These are phyloP conservation scores for Isabelozyma rhagii DNA, from an alignment of 805 yeast genomes.

Conservation along the genomic window DNA sequence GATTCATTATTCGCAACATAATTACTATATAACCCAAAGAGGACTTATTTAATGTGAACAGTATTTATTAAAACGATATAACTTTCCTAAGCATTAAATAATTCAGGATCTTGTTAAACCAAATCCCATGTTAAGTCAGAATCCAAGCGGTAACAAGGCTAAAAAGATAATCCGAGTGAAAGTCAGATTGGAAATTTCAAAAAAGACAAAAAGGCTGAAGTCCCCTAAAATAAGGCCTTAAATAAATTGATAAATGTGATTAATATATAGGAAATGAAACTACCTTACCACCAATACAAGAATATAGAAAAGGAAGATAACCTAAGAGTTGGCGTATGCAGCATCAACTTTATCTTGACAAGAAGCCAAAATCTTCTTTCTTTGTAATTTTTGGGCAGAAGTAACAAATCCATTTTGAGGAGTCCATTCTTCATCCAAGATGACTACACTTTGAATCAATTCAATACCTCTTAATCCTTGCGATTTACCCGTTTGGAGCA, in stretches of 20 bases:
- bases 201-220: neutral
- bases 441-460: conserved; percentile 70
- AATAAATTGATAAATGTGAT: neutral
- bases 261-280: neutral
- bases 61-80: no score
- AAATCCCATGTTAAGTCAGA: no score
- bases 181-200: no score
- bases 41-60: neutral
- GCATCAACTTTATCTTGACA: conserved; percentile 66
- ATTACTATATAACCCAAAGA: no score
- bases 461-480: conserved; percentile 88
- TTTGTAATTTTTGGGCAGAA: conserved; percentile 93
- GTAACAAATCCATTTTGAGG: conserved; percentile 94
- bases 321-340: conserved; percentile 41
- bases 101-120: neutral
- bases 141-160: no score
- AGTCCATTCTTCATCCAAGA: conserved; percentile 93
- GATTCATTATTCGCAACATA: no score
- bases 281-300: conserved; percentile 1
- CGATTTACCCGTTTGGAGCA: conserved; percentile 71
- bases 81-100: no score
- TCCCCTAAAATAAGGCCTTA: neutral
- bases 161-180: no score
- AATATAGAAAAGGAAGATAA: neutral
- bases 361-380: conserved; percentile 78